Evolutionary conservation across 2,329 filamentous ascomycete genomes (phyloP).

Genomic region (Paracorniculantispora psalliotae): DNA sequence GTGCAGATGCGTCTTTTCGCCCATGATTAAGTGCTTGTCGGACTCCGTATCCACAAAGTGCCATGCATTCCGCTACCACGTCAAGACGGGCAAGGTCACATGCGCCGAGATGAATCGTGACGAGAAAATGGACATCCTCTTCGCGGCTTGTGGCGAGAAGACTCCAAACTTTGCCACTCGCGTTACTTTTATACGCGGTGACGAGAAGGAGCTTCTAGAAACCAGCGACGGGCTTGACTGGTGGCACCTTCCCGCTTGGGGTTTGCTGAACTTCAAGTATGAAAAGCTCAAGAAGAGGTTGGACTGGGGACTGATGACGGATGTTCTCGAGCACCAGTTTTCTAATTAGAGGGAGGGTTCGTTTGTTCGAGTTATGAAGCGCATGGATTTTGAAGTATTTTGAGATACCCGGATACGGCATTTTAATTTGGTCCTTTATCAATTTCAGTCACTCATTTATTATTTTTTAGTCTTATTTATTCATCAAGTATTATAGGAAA

Average conservation of each 20-base stretch:
- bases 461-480: too few species aligned
- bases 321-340: not conserved
- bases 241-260: not conserved
- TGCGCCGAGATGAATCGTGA: not conserved
- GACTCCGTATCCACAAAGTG: not conserved
- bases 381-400: not conserved
- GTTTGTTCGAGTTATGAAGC: not conserved
- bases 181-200: not conserved
- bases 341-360: not conserved
- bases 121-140: not conserved
- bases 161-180: not conserved
- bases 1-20: not conserved
- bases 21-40: not conserved
- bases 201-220: not conserved
- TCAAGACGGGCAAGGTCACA: not conserved
- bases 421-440: not conserved
- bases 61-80: not conserved
- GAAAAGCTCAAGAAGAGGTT: not conserved
- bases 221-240: not conserved
- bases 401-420: not conserved
- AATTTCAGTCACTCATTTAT: too few species aligned
- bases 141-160: not conserved
- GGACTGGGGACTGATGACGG: not conserved
- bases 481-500: too few species aligned
- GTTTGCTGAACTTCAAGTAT: not conserved